Evolutionary conservation across 495 filamentous ascomycete genomes (phyloP), one percentile per base, ranked within the genome.

Genomic region (Podospora sp.): DNA sequence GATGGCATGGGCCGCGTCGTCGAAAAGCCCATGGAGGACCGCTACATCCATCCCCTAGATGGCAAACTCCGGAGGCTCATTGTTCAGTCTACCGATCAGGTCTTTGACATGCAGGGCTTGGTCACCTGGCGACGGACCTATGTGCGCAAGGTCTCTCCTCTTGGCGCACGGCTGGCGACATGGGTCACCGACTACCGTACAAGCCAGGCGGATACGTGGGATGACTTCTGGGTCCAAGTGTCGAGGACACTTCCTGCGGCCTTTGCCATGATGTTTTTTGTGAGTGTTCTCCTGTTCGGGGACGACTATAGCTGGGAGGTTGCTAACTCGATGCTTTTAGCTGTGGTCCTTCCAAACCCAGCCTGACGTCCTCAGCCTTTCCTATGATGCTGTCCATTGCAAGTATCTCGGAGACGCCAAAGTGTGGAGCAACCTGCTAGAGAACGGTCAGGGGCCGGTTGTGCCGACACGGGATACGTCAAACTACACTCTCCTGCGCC

Each of bases 81-180:
- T 21, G 67, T 72, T 24, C 58, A 63, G 36, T 56, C 33, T 56
- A 69, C 69, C 53, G 66, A 72, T 49, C 67, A 72, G 14, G 60
- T 72, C 35, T 72, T 63, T 29, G 51, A 60, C 14, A 49, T 22
- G 0, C 24, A 27, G 11, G 36, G 33, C 22, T 63, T 55, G 58
- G 18, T 62, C 5, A 72, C 70, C 0, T 72, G 66, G 63, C 57
- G 56, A 25, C 67, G 67, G 16, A 72, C 70, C 0, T 72, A 69
- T 49, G 26, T 72, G 26, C 67, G 67, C 14, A 69, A 72, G 53
- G 53, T 67, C 7, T 63, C 67, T 0, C 70, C 70, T 4, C 26
- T 29, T n/a, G 64, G 63, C 50, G 22, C 65, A 14, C 58, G 67
- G 21, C n/a, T 66, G 49, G 67, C 67, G 21, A 65, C 67, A 20